phyloP scores from a whole-genome alignment of 164 flowering plant genomes.

The Umbilicus rupestris region DNA sequence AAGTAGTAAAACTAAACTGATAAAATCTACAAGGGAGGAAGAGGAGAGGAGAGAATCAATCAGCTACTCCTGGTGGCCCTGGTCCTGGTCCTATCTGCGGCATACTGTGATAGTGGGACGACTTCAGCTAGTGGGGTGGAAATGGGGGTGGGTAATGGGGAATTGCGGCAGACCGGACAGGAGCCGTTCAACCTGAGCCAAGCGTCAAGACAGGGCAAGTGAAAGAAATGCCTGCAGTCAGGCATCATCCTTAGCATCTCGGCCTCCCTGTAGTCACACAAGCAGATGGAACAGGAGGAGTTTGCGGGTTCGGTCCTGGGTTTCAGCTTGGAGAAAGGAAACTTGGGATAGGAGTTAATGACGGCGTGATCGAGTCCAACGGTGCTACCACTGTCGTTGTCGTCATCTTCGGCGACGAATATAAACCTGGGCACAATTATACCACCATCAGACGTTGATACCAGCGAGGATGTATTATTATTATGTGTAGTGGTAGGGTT shows the following conservation, averaged over 20 bases:
- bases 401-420: conserved; percentile 40
- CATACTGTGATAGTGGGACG: conserved; percentile 77
- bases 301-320: neutral
- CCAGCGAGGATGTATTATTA: neutral
- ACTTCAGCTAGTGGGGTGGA: conserved; percentile 89
- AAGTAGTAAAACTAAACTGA: no score
- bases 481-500: no score
- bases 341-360: conserved; percentile 42
- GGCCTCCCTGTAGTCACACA: conserved; percentile 70
- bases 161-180: conserved; percentile 94
- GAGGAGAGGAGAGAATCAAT: neutral
- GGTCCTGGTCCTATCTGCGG: conserved; percentile 32
- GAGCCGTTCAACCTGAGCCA: conserved; percentile 84
- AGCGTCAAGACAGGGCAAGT: conserved; percentile 72
- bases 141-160: conserved; percentile 90
- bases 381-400: conserved; percentile 15
- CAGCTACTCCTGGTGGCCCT: neutral
- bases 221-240: conserved; percentile 79
- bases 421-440: conserved; percentile 34
- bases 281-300: conserved; percentile 61
- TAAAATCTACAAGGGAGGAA: neutral
- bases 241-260: conserved; percentile 99
- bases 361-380: conserved; percentile 33
- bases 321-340: conserved; percentile 25
- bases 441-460: conserved; percentile 10